Percentiles rank a stretch among this genome's conserved stretches.
Conservation (phyloP, 2,329 filamentous ascomycete genomes). For the Bipolaris sorokiniana region DNA sequence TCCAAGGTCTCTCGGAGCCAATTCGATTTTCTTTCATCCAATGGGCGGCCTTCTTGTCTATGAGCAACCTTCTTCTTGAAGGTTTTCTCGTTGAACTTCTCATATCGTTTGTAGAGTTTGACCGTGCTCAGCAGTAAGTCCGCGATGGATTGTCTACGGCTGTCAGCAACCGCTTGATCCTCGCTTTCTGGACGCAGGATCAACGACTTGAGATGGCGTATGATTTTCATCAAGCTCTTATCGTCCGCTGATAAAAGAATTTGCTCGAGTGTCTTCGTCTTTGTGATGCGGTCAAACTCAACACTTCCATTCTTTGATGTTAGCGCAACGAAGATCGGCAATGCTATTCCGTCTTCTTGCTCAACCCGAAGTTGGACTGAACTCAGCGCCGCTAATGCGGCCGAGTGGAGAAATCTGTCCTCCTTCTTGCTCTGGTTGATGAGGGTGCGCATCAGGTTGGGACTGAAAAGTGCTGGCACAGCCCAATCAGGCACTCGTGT, state of each 20-base stretch:
- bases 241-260: conserved; percentile 67
- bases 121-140: conserved; percentile 61
- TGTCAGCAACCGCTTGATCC: conserved; percentile 55
- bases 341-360: conserved; percentile 61
- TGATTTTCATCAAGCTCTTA: conserved; percentile 57
- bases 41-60: conserved; percentile 5
- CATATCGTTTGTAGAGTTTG: conserved; percentile 48
- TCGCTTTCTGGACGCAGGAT: conserved; percentile 54
- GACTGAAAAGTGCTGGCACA: conserved; percentile 73
- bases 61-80: conserved; percentile 42
- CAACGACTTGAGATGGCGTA: conserved; percentile 58
- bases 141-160: conserved; percentile 57
- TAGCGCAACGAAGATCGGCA: conserved; percentile 69
- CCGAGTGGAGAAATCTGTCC: conserved; percentile 61
- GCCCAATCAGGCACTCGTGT: conserved; percentile 57
- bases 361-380: conserved; percentile 70
- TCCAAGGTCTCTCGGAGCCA: conserved; percentile 55
- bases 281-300: conserved; percentile 86
- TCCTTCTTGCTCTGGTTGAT: conserved; percentile 47
- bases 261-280: conserved; percentile 81
- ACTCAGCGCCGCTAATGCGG: conserved; percentile 77
- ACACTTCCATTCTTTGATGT: conserved; percentile 72
- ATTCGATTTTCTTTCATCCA: conserved; percentile 22
- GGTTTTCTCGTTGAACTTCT: conserved; percentile 24
- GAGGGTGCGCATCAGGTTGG: conserved; percentile 71